These are phyloP conservation scores for Phytophthora megakarya DNA, from an alignment of 352 stramenopile genomes.

Conservation along the genomic window DNA sequence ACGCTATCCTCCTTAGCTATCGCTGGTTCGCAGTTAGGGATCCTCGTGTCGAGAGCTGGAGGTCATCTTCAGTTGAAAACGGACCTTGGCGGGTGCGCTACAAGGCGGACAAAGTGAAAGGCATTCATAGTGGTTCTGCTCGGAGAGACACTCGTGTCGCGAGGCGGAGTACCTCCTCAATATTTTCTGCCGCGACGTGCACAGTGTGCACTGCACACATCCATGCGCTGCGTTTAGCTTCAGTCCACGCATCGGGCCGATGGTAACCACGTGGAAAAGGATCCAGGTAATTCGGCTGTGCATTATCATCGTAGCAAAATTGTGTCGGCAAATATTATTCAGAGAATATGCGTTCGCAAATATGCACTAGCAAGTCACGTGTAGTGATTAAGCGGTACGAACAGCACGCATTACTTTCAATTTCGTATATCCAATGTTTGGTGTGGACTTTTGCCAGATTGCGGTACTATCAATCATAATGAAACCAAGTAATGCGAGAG, in stretches of 20 bases:
- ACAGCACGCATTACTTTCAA: not conserved
- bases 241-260: constrained; percentile 2
- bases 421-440: no score
- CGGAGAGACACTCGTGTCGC: constrained; percentile 18
- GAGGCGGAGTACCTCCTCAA: not conserved
- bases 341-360: not conserved
- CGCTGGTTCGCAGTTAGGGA: no score
- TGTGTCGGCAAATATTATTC: not conserved
- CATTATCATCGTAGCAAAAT: not conserved
- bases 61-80: not conserved
- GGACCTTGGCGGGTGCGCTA: constrained; percentile 17
- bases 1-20: no score
- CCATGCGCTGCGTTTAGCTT: constrained; percentile 24
- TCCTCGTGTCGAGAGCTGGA: constrained; percentile 14
- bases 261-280: constrained; percentile 28
- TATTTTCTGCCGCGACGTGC: constrained; percentile 11
- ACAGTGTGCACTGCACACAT: no score
- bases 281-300: not conserved
- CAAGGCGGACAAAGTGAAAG: constrained; percentile 12
- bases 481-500: no score
- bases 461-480: no score
- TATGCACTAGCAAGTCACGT: not conserved
- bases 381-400: not conserved
- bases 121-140: not conserved
- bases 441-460: no score